phyloP scores from a whole-genome alignment of 441 rosid species.

The Arabidopsis hybrid region DNA sequence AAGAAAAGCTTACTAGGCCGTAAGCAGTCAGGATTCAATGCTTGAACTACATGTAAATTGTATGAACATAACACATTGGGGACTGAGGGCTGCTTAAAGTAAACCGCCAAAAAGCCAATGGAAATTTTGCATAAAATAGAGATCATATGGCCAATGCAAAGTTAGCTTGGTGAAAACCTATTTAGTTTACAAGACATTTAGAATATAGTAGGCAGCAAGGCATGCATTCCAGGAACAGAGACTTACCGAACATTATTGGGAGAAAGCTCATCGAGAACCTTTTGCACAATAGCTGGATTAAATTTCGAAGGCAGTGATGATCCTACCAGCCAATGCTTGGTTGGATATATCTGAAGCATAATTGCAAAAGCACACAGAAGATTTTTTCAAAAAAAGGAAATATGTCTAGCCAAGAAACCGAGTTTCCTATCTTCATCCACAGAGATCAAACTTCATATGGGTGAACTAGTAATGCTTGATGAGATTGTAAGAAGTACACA shows the following conservation, averaged over 20 bases:
- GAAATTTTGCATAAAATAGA: neutral
- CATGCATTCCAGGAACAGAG: conserved; percentile 22
- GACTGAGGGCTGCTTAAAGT: conserved; percentile 3
- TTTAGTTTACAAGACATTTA: neutral
- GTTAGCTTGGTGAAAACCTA: neutral
- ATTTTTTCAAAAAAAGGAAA: neutral
- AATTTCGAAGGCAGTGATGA: conserved; percentile 79
- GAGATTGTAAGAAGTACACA: conserved; percentile 11
- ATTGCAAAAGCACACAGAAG: conserved; percentile 5
- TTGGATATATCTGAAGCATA: conserved; percentile 65
- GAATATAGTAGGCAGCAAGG: neutral
- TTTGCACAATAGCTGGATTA: conserved; percentile 60
- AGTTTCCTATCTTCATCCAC: neutral
- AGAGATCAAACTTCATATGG: conserved; percentile 15
- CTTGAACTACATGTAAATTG: conserved; percentile 18
- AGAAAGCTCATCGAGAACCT: conserved; percentile 67
- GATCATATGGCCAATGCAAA: neutral
- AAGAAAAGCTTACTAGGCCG: neutral
- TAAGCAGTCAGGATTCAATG: neutral
- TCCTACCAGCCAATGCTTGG: conserved; percentile 86
- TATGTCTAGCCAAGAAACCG: neutral
- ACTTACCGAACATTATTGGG: conserved; percentile 71
- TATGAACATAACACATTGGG: conserved; percentile 10
- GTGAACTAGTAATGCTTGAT: conserved; percentile 13
- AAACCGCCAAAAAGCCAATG: neutral